These are phyloP conservation scores for Loxodes magnus DNA, from an alignment of 73 alveolate species.

Conservation along the genomic window DNA sequence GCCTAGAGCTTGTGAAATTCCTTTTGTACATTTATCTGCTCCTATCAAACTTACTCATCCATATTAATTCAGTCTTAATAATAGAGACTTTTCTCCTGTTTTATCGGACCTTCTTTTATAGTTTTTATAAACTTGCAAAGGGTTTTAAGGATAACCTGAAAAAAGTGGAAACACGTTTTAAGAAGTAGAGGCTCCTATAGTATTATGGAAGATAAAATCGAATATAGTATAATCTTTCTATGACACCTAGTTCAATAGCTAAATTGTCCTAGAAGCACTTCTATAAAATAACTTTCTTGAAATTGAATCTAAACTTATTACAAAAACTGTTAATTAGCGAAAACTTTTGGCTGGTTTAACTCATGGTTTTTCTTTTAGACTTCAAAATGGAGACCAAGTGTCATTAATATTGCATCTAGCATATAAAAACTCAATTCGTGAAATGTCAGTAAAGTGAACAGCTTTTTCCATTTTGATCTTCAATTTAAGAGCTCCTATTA, in stretches of 20 bases:
- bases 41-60: conserved; percentile 8
- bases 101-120: neutral
- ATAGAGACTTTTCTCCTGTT: neutral
- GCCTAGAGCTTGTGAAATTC: neutral
- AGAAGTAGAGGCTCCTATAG: neutral
- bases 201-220: conserved; percentile 1
- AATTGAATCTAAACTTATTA: neutral
- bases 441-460: too few species aligned
- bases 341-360: too few species aligned
- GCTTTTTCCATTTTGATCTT: too few species aligned
- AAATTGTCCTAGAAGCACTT: neutral
- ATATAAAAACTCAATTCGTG: too few species aligned
- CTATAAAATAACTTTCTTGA: conserved; percentile 2
- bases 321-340: too few species aligned
- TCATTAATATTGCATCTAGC: too few species aligned
- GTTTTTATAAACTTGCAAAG: neutral
- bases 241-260: neutral
- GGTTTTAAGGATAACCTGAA: neutral
- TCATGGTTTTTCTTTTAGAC: too few species aligned
- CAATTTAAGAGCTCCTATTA: too few species aligned
- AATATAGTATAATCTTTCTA: neutral
- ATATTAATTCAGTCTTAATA: neutral
- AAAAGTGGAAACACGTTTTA: neutral
- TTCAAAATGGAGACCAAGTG: too few species aligned
- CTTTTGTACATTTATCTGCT: neutral